Base-by-base conservation (phyloP, 805 yeast genomes). In the Ogataea nonfermentans region DNA sequence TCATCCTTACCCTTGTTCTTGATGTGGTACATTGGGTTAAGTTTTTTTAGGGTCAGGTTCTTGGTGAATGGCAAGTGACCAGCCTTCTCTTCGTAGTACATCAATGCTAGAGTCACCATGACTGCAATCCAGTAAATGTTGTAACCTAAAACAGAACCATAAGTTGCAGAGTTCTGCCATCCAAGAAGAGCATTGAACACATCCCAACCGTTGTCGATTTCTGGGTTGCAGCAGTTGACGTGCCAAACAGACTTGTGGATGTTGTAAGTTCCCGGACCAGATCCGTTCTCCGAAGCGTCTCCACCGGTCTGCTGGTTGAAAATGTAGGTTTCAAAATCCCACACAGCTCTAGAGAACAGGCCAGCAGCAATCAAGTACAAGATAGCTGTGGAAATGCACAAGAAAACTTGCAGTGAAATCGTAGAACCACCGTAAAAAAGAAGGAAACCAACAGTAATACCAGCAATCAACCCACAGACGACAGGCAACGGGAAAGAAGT, bases 171-270 rank as follows among this genome's bases (percentile, higher is more conserved):
- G 67, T 91, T 91, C 70, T 89, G 96, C 99, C 99, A 91, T 47
- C 98, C 99, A 48, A 91, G 71, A 41, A 91, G 65, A 19, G 97
- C 87, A 59, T 91, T 91, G 75, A 91, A 91, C 46, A 91, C 81
- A 76, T 89, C 96, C 98, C 98, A 91, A 69, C 97, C 98, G 53
- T 82, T 80, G 66, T 84, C 91, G 43, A 74, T 71, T 64, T 84
- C 90, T 32, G 97, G 97, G 66, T 89, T 89, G 71, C 98, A 91
- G 70, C 97, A 91, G 74, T 91, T 89, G 46, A 91, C 95, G 68
- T 91, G 99, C 90, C 96, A 91, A 19, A 91, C 96, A 10, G 84
- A 67, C 56, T 74, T 75, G 35, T 71, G 56, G 56, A 91, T 78
- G 65, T 91, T 81, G 67, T 91, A 91, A 17, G 97, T 83, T 60